These are phyloP conservation scores for Yamadazyma friedrichii DNA, from an alignment of 1,139 yeast genomes.

Conservation along the genomic window DNA sequence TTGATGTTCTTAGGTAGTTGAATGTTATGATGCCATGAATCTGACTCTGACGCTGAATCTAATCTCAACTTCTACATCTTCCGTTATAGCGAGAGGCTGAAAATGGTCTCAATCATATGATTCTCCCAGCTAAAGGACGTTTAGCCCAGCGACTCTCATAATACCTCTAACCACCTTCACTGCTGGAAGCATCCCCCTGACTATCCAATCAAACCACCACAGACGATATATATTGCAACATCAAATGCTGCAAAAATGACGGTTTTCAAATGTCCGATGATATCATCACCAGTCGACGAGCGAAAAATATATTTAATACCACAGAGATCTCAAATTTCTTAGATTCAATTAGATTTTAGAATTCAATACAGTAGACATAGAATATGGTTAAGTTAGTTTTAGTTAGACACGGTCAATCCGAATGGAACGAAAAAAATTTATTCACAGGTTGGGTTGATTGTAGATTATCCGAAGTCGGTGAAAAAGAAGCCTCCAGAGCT, in stretches of 20 bases:
- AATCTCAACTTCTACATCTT: not conserved
- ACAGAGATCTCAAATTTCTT: not conserved
- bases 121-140: no score
- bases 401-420: slow-evolving; percentile 98
- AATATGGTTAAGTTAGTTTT: slow-evolving; percentile 67
- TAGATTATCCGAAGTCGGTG: slow-evolving; percentile 78
- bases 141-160: no score
- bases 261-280: slow-evolving; percentile 28
- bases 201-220: no score
- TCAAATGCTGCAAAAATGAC: slow-evolving; percentile 6
- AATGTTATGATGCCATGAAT: not conserved
- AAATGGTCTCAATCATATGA: no score
- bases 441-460: slow-evolving; percentile 99
- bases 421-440: slow-evolving; percentile 96
- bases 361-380: not conserved
- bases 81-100: no score
- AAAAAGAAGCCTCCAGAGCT: slow-evolving; percentile 88
- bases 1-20: slow-evolving; percentile 7
- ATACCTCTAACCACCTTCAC: no score
- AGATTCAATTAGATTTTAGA: no score
- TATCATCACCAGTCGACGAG: slow-evolving; percentile 16
- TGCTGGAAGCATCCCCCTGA: no score
- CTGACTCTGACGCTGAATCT: not conserved
- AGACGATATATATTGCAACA: no score
- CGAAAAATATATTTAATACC: slow-evolving; percentile 1